Evolutionary conservation across 2,329 filamentous ascomycete genomes (phyloP), one percentile per base, ranked within the genome.

Genomic region (Colletotrichum shisoi): DNA sequence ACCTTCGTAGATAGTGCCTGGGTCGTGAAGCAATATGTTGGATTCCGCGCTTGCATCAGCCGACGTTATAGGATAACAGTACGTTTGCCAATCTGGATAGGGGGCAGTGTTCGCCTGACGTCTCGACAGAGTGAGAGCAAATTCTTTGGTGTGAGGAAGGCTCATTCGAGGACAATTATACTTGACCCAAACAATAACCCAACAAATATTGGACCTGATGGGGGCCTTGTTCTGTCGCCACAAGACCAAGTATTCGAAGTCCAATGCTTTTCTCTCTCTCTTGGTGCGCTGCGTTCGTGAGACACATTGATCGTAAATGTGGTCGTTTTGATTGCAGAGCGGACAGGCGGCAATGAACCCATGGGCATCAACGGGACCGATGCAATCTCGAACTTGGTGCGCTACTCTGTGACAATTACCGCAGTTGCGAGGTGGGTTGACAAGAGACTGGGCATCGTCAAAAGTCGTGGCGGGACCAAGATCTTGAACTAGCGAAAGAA

Each of bases 291-390:
- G 13, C 5, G 6, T 11, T 8, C 59, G 6, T 24, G 24, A 13
- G 12, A 3, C 2, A 31, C 63, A 66, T 1, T 24, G 31, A 4
- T 62, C 42, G 19, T 52, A 63, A 5, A 13, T 8, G n/a, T 66
- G 63, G 4, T 37, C 34, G 4, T 21, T 27, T 24, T 44, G 48
- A 34, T 66, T 66, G 40, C 63, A 66, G 1, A 62, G 21, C 2
- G 63, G 58, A 49, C 63, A 66, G 34, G 63, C 63, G 4, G 21
- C 24, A 17, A 66, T 57, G 21, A 56, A 63, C 1, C 63, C 63
- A 4, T 12, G 3, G 15, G 5, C 17, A 24, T 66, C 63, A 13
- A 63, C 34, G 19, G 58, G 63, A 1, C 63, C 63, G 37, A 66
- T 57, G n/a, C 63, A 66, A 6, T 66, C 63, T 39, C 42, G 21